These are phyloP conservation scores for Vanderwaltozyma yarrowii DNA, from an alignment of 805 yeast genomes.

Conservation along the genomic window DNA sequence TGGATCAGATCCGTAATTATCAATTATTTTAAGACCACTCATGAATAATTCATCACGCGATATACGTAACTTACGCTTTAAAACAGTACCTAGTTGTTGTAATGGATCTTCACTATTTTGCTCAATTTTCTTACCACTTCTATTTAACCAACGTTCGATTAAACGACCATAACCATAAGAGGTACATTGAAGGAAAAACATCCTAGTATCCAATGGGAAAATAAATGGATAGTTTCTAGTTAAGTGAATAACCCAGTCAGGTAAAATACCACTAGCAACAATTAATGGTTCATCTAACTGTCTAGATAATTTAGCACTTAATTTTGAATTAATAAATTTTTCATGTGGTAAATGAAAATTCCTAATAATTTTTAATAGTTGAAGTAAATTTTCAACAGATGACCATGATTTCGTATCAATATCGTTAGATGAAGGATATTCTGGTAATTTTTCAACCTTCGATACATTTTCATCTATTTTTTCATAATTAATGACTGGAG, in stretches of 20 bases:
- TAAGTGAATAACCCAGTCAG: slow-evolving; percentile 73
- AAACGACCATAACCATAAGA: slow-evolving; percentile 85
- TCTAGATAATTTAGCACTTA: slow-evolving; percentile 75
- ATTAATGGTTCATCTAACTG: slow-evolving; percentile 85
- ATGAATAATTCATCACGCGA: slow-evolving; percentile 59
- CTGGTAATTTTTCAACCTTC: background rate
- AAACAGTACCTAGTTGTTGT: slow-evolving; percentile 57
- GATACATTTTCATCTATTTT: slow-evolving; percentile 15
- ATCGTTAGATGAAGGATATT: background rate
- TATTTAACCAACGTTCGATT: slow-evolving; percentile 64
- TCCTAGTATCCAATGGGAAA: slow-evolving; percentile 74
- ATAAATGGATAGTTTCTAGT: slow-evolving; percentile 69
- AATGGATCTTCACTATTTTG: slow-evolving; percentile 20
- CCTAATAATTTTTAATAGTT: slow-evolving; percentile 5
- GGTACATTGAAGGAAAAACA: slow-evolving; percentile 70
- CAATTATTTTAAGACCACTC: slow-evolving; percentile 71
- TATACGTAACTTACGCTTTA: slow-evolving; percentile 70
- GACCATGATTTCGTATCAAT: background rate
- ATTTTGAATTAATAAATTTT: slow-evolving; percentile 63
- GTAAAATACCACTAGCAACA: slow-evolving; percentile 78
- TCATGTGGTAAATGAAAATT: slow-evolving; percentile 19
- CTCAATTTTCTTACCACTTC: slow-evolving; percentile 32
- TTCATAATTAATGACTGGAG: slow-evolving; percentile 43
- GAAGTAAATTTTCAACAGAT: slow-evolving; percentile 25
- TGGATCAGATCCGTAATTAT: slow-evolving; percentile 67